phyloP scores from a whole-genome alignment of 2,329 filamentous ascomycete genomes.

The Monosporascus sp. region DNA sequence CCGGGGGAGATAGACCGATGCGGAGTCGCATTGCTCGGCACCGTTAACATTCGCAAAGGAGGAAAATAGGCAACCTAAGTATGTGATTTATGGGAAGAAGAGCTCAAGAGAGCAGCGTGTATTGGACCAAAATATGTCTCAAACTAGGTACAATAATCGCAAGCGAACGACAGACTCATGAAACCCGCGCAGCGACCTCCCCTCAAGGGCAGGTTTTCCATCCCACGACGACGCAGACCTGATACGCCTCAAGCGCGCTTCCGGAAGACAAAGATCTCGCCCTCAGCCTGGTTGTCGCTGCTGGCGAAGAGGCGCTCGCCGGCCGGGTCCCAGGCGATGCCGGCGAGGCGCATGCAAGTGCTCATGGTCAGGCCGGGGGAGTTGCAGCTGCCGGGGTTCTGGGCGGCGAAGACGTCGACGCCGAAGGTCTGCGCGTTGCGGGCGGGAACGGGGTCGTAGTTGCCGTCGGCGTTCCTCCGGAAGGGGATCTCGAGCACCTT shows the following conservation, averaged over 20 bases:
- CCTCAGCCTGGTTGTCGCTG: constrained; percentile 40
- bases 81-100: no score
- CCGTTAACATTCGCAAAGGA: no score
- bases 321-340: constrained; percentile 32
- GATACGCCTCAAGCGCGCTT: constrained; percentile 12
- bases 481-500: constrained; percentile 30
- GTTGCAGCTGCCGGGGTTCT: constrained; percentile 36
- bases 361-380: constrained; percentile 26
- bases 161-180: no score
- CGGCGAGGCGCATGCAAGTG: constrained; percentile 47
- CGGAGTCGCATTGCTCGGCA: no score
- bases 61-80: no score
- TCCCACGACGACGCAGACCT: no score
- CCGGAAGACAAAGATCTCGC: constrained; percentile 34
- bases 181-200: no score
- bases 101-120: no score
- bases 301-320: constrained; percentile 46
- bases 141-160: no score
- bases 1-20: no score
- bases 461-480: constrained; percentile 23
- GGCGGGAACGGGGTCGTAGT: constrained; percentile 23
- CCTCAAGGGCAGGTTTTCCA: no score
- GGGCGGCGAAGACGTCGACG: constrained; percentile 42
- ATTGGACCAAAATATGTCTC: no score
- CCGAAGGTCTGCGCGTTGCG: constrained; percentile 34